Percentiles rank a stretch among this genome's conserved stretches.
These are phyloP conservation scores for Neofusicoccum sp. DNA, from an alignment of 2,329 filamentous ascomycete species.

Conservation along the genomic window DNA sequence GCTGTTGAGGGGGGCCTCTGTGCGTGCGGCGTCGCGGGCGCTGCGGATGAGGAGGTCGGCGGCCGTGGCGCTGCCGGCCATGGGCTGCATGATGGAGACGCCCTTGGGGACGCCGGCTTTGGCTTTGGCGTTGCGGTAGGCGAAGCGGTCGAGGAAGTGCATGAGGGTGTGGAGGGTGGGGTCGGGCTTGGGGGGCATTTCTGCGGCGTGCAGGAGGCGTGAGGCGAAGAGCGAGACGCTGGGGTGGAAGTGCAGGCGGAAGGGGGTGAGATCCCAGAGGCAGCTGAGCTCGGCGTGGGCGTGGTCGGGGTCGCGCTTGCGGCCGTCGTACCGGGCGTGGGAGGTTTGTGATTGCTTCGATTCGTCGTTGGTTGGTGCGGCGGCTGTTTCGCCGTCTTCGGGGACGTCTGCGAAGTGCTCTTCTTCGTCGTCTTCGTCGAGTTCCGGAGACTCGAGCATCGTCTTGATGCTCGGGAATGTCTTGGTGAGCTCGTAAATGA, in stretches of 20 bases:
- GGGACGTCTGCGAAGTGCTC: conserved; percentile 67
- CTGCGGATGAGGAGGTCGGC: conserved; percentile 59
- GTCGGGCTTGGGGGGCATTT: conserved; percentile 83
- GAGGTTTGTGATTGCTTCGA: neutral
- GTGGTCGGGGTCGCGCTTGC: conserved; percentile 87
- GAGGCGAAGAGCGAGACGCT: conserved; percentile 83
- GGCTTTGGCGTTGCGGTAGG: conserved; percentile 90
- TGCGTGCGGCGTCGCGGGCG: conserved; percentile 57
- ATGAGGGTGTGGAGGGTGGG: conserved; percentile 86
- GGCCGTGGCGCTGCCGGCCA: conserved; percentile 60
- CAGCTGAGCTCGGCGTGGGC: conserved; percentile 91
- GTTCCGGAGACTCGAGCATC: conserved; percentile 66
- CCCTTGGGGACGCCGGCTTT: conserved; percentile 59
- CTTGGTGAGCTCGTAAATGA: conserved; percentile 75
- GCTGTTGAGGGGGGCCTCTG: conserved; percentile 71
- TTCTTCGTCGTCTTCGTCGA: conserved; percentile 74
- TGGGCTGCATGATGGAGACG: conserved; percentile 93
- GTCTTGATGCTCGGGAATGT: conserved; percentile 78
- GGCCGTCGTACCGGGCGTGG: conserved; percentile 68
- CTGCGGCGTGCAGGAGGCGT: conserved; percentile 62
- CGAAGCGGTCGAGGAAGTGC: conserved; percentile 95
- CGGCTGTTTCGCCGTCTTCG: conserved; percentile 51
- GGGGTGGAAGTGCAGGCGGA: conserved; percentile 83
- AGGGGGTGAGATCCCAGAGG: conserved; percentile 86
- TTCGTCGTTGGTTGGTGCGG: conserved; percentile 4